Percentiles rank a stretch among this genome's conserved stretches.
These are phyloP conservation scores for Moricandia moricandioides DNA, from an alignment of 345 rosid genomes.

Conservation along the genomic window DNA sequence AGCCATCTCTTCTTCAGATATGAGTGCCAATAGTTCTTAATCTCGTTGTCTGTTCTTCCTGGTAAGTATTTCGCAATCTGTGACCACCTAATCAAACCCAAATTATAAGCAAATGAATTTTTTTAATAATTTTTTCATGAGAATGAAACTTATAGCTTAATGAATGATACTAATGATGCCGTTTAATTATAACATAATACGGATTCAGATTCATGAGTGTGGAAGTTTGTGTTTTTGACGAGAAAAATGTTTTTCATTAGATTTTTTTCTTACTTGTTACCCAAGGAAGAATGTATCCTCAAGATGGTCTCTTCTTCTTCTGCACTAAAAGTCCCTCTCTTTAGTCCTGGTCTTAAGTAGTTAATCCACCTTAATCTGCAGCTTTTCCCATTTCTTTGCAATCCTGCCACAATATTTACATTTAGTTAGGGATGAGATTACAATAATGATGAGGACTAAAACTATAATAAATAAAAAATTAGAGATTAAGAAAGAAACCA, in stretches of 20 bases:
- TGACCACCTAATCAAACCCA: conserved; percentile 64
- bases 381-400: conserved; percentile 92
- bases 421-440: not conserved
- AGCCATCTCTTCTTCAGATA: conserved; percentile 63
- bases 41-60: conserved; percentile 95
- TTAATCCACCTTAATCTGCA: conserved; percentile 94
- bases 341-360: conserved; percentile 85
- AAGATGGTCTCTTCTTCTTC: conserved; percentile 73
- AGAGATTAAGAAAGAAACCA: conserved; percentile 44
- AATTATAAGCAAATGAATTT: not conserved
- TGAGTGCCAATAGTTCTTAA: conserved; percentile 93
- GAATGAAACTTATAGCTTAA: not conserved
- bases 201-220: not conserved
- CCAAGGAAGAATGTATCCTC: conserved; percentile 64
- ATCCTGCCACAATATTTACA: conserved; percentile 43
- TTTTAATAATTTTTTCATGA: not conserved
- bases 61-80: conserved; percentile 79
- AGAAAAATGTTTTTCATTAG: not conserved
- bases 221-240: not conserved
- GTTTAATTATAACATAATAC: not conserved
- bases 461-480: not conserved
- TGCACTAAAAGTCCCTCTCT: conserved; percentile 55
- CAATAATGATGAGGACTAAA: not conserved
- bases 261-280: conserved; percentile 68
- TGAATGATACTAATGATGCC: not conserved